Percentiles rank a stretch among this genome's conserved stretches.
These are phyloP conservation scores for Sphaceloma murrayae DNA, from an alignment of 2,329 filamentous ascomycete species.

Conservation along the genomic window DNA sequence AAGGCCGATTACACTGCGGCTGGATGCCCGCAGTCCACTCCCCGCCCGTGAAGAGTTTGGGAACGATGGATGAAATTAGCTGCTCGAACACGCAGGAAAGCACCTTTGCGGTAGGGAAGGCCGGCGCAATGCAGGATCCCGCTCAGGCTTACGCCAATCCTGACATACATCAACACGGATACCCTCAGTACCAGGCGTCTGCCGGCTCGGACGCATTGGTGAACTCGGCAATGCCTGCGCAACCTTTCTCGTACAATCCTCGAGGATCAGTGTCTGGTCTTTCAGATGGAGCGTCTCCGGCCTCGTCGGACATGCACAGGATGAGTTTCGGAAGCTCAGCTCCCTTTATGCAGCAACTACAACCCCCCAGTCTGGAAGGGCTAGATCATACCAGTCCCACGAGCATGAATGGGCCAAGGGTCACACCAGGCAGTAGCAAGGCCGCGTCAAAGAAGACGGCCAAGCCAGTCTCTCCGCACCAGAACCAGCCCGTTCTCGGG, in stretches of 20 bases:
- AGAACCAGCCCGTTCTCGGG: neutral
- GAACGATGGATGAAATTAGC: neutral
- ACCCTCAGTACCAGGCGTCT: conserved; percentile 3
- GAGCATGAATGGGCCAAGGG: conserved; percentile 12
- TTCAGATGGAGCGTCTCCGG: conserved; percentile 24
- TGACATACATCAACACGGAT: conserved; percentile 2
- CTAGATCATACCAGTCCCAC: conserved; percentile 27
- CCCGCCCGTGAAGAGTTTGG: conserved; percentile 1
- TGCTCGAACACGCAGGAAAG: neutral
- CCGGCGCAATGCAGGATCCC: conserved; percentile 9
- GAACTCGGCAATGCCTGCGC: conserved; percentile 6
- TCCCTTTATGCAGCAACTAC: conserved; percentile 19
- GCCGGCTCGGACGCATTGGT: conserved; percentile 1
- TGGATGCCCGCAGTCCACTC: conserved; percentile 4
- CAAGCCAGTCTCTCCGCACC: neutral
- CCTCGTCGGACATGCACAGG: conserved; percentile 27
- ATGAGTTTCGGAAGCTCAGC: conserved; percentile 27
- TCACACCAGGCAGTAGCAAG: conserved; percentile 7
- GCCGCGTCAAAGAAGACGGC: neutral
- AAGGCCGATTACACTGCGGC: conserved; percentile 9
- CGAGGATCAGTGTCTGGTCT: conserved; percentile 18
- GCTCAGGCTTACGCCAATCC: conserved; percentile 6
- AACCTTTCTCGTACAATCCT: neutral
- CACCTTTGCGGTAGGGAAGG: neutral
- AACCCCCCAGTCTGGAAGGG: conserved; percentile 24